Evolutionary conservation across 1,284 basidiomycete genomes (phyloP).

Genomic region (Abortiporus biennis): DNA sequence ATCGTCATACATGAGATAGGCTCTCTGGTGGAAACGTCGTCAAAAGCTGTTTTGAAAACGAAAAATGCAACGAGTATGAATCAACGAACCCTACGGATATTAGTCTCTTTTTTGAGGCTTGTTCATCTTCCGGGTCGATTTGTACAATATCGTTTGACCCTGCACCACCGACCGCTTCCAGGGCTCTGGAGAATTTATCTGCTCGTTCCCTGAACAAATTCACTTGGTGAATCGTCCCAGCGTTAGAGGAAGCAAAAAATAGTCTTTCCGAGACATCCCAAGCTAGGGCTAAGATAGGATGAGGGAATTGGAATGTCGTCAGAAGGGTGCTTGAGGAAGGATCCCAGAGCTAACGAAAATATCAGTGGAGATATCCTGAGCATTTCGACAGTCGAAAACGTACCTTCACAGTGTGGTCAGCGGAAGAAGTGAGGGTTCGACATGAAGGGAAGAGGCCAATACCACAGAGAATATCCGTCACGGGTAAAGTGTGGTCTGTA

Average conservation of each 20-base stretch:
- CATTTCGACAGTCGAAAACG: conserved; percentile 10
- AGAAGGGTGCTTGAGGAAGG: conserved; percentile 69
- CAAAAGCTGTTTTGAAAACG: conserved; percentile 3
- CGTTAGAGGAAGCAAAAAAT: conserved; percentile 76
- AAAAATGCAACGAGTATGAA: conserved; percentile 3
- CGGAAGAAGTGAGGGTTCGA: conserved; percentile 74
- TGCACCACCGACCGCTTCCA: conserved; percentile 74
- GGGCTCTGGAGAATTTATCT: conserved; percentile 37
- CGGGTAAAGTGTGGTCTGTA: conserved; percentile 87
- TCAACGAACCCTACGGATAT: conserved; percentile 60
- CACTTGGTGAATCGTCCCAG: conserved; percentile 74
- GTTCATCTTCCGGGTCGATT: conserved; percentile 44
- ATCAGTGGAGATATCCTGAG: conserved; percentile 5
- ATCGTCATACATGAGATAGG: conserved; percentile 69
- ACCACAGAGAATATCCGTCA: conserved; percentile 80
- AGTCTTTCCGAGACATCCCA: conserved; percentile 84
- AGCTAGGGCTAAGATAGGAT: conserved; percentile 59
- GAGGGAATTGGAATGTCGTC: conserved; percentile 83
- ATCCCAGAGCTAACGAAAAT: conserved; percentile 73
- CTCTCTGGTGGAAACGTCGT: conserved; percentile 31
- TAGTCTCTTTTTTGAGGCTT: conserved; percentile 38
- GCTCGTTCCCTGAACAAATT: conserved; percentile 70
- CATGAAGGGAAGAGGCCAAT: conserved; percentile 75
- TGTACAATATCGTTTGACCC: conserved; percentile 66
- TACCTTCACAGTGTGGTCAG: conserved; percentile 93